phyloP scores from a whole-genome alignment of 1,139 yeast species.

The Diutina sp. region DNA sequence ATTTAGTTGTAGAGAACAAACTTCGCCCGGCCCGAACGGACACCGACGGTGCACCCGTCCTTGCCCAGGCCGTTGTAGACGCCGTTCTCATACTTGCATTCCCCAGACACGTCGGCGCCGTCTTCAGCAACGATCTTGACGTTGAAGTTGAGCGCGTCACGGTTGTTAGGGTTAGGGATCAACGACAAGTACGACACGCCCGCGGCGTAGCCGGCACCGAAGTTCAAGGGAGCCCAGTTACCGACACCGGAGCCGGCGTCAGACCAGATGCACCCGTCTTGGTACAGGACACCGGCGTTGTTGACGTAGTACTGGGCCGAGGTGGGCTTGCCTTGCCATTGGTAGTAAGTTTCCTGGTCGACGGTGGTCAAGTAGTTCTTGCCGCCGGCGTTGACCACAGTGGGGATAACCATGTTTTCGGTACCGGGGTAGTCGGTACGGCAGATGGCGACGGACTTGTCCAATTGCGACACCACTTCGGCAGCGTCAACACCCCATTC shows the following conservation, averaged over 20 bases:
- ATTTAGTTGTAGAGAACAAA: conserved; percentile 40
- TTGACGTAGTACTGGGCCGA: conserved; percentile 75
- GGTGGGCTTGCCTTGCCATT: conserved; percentile 53
- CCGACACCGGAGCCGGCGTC: conserved; percentile 50
- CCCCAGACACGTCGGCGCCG: conserved; percentile 40
- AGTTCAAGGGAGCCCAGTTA: conserved; percentile 75
- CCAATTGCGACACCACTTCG: conserved; percentile 41
- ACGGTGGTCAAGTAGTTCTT: conserved; percentile 52
- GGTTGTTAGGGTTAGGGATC: conserved; percentile 75
- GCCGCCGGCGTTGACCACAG: conserved; percentile 49
- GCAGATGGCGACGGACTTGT: conserved; percentile 56
- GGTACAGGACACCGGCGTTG: conserved; percentile 64
- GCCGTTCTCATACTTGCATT: conserved; percentile 55
- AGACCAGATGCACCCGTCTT: conserved; percentile 76
- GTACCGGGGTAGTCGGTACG: conserved; percentile 88
- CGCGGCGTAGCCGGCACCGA: conserved; percentile 59
- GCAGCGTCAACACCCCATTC: conserved; percentile 66
- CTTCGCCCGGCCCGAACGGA: conserved; percentile 52
- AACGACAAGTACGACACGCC: conserved; percentile 61
- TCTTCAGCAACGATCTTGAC: conserved; percentile 55
- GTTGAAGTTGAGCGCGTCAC: conserved; percentile 46
- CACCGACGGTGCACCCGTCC: conserved; percentile 73
- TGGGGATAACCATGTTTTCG: conserved; percentile 77
- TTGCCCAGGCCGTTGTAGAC: conserved; percentile 46
- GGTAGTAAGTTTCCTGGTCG: conserved; percentile 46